A percentile compares a stretch with the other conserved stretches of the same genome.
These are phyloP conservation scores for Penicillium palitans DNA, from an alignment of 2,329 filamentous ascomycete species.

Conservation along the genomic window DNA sequence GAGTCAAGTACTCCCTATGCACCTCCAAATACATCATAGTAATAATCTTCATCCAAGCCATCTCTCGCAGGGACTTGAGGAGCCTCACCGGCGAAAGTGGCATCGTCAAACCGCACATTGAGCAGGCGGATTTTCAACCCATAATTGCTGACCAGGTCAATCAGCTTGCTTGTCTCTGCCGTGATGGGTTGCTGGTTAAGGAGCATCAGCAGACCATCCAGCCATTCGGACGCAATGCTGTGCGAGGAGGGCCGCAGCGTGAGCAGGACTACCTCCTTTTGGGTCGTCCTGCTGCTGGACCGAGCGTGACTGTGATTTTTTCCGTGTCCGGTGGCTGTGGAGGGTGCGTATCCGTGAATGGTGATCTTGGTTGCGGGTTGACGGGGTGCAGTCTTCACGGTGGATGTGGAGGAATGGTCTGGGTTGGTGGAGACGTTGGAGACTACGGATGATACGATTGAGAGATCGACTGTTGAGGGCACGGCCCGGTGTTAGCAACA, in stretches of 20 bases:
- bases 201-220: slow-evolving; percentile 92
- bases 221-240: slow-evolving; percentile 88
- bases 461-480: slow-evolving; percentile 67
- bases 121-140: slow-evolving; percentile 88
- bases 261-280: slow-evolving; percentile 71
- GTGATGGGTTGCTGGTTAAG: slow-evolving; percentile 95
- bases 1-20: slow-evolving; percentile 16
- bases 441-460: slow-evolving; percentile 85
- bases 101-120: slow-evolving; percentile 86
- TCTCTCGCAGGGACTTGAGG: slow-evolving; percentile 78
- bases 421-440: slow-evolving; percentile 79
- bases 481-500: slow-evolving; percentile 8
- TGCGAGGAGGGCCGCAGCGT: slow-evolving; percentile 80
- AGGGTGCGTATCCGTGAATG: slow-evolving; percentile 69
- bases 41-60: slow-evolving; percentile 89
- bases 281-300: slow-evolving; percentile 35
- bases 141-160: slow-evolving; percentile 83
- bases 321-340: slow-evolving; percentile 34
- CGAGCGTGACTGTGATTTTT: slow-evolving; percentile 36
- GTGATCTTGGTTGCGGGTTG: slow-evolving; percentile 76
- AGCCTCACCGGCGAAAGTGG: slow-evolving; percentile 65
- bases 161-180: slow-evolving; percentile 88
- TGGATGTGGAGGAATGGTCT: slow-evolving; percentile 50
- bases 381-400: slow-evolving; percentile 46
- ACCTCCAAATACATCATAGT: slow-evolving; percentile 70